Evolutionary conservation across 2,329 filamentous ascomycete species (phyloP), one percentile per base, ranked within the genome.

Genomic region (Fusarium sp.): DNA sequence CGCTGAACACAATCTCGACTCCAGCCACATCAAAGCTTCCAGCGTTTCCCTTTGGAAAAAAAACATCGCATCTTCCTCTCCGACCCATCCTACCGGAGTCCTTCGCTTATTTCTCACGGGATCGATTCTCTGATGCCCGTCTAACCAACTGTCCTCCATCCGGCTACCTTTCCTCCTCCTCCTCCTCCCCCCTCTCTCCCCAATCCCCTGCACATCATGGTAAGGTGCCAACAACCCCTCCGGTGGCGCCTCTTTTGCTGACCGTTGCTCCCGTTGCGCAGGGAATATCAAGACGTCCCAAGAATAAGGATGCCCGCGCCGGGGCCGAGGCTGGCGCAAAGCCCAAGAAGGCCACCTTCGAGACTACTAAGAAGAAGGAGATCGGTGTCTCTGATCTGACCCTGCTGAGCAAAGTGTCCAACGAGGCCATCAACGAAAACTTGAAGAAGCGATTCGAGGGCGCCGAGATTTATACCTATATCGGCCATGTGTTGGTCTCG

Each of bases 361-460:
- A 99, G 80, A 93, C 90, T 66, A 92, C 90, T 72, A 98, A 98
- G 87, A 99, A 98, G 90, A 98, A 97, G 87, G 94, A 99, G 82
- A 96, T 99, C 74, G 96, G 96, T 72, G 96, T 99, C 59, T 97
- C 96, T 60, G 96, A 99, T 85, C 87, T 99, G 79, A 99, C 96
- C 4, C 85, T 99, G 76, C 91, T 99, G 78, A 97, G 94, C 85
- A 98, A 98, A 82, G 96, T 99, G 71, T 97, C 94, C 72, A 98
- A 99, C 81, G 96, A 99, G 81, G 94, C 95, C 67, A 99, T 99
- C 85, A 99, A 99, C 83, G 96, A 98, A 62, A 99, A 99, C 80
- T 80, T 99, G 80, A 97, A 97, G 86, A 96, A 98, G 84, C 90
- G 96, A 68, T 99, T 99, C 81, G 93, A 98, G 79, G 94, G 95